Evolutionary conservation across 352 stramenopile genomes (phyloP), one percentile per base, ranked within the genome.

Genomic region (Phytopythium cucurbitacearum): DNA sequence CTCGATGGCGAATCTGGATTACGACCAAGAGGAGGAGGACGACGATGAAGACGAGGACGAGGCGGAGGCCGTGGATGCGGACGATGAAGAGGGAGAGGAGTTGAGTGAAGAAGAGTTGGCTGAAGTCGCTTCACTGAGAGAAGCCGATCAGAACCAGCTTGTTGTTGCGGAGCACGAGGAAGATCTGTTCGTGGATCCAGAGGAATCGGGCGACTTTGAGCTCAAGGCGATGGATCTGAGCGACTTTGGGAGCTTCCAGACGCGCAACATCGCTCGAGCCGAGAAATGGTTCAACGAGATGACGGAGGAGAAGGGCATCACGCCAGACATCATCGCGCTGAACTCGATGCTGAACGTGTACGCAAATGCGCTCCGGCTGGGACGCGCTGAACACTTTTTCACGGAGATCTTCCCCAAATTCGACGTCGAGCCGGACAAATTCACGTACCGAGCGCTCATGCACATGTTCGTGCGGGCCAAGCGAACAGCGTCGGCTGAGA

Each of bases 291-390:
- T 88, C 60, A 50, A 69, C 13, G 75, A 91, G 49, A 87, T 89
- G 71, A 81, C 67, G 4, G 60, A 67, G 32, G 65, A 80, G 35
- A 68, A 76, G 49, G 34, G 58, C 3, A 15, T 84, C 3, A 39
- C 57, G 7, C 58, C 68, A 41, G 83, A 79, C 10, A 39, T 69
- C n/a, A 73, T 82, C 33, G 81, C 80, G 47, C 69, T 93, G 48
- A 93, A 89, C 51, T 76, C 78, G 4, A 89, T 90, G 80, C 62
- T 91, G 15, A 74, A 71, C 37, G 80, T 91, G 36, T 89, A 90
- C 64, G 61, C 78, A n/a, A 89, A 91, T 57, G 80, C 83, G 11
- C 62, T 91, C 48, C 83, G 78, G 38, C 49, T 90, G 51, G 64
- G 72, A 11, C 69, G 64, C 5, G 74, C 78, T 28, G 68, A 85